phyloP scores from a whole-genome alignment of 116 monocot genomes.

The Cymodocea nodosa region DNA sequence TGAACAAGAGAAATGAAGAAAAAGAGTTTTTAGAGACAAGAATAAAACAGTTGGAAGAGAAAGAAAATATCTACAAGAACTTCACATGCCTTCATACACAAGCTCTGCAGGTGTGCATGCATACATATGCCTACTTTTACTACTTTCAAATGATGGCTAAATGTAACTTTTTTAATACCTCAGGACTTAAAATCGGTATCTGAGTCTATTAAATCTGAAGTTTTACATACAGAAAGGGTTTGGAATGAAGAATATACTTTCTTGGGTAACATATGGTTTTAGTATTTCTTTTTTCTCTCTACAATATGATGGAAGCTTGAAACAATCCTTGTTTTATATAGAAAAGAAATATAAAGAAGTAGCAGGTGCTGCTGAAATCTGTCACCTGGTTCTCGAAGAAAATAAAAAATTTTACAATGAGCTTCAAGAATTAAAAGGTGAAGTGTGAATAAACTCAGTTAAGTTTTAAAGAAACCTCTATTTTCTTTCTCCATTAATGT shows the following conservation, averaged over 20 bases:
- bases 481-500: conserved; percentile 2
- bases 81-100: conserved; percentile 49
- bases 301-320: not conserved
- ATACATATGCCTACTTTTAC: conserved; percentile 1
- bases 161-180: conserved; percentile 2
- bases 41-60: conserved; percentile 47
- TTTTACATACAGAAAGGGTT: conserved; percentile 36
- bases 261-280: conserved; percentile 32
- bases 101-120: conserved; percentile 47
- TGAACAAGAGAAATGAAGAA: conserved; percentile 40
- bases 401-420: conserved; percentile 78
- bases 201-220: conserved; percentile 46
- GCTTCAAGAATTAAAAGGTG: conserved; percentile 90
- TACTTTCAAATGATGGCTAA: conserved; percentile 1
- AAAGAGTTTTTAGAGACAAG: conserved; percentile 52
- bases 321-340: conserved; percentile 13
- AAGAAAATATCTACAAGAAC: conserved; percentile 43
- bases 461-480: not conserved
- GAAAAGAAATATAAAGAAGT: conserved; percentile 52
- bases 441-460: not conserved
- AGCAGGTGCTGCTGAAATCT: conserved; percentile 71
- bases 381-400: conserved; percentile 72
- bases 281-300: not conserved
- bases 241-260: conserved; percentile 57
- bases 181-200: conserved; percentile 57